Conservation (phyloP, 1,284 basidiomycete genomes). For the Ceratobasidium papillatum region DNA sequence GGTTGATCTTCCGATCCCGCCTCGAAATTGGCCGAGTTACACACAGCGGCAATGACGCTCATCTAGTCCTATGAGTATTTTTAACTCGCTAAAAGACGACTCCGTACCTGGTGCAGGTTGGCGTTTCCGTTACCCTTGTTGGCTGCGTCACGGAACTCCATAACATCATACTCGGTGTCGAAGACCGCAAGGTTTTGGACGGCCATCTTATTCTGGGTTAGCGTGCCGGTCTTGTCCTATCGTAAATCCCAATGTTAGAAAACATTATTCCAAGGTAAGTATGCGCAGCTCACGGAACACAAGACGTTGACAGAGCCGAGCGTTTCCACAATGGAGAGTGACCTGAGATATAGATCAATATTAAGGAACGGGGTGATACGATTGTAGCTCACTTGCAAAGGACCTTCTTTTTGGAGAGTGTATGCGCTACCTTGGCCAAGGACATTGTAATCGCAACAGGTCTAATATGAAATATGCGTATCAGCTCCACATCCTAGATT, state of each 20-base stretch:
- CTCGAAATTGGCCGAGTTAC: constrained; percentile 59
- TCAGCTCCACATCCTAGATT: background rate
- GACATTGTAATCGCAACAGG: constrained; percentile 59
- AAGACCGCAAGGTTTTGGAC: constrained; percentile 57
- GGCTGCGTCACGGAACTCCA: constrained; percentile 59
- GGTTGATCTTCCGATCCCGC: constrained; percentile 47
- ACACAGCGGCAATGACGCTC: constrained; percentile 53
- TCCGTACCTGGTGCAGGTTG: constrained; percentile 23
- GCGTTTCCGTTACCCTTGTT: constrained; percentile 45
- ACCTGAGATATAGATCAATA: constrained; percentile 46
- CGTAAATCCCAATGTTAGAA: constrained; percentile 38
- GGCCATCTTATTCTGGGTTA: constrained; percentile 78
- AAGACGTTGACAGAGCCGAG: constrained; percentile 62
- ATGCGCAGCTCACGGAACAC: constrained; percentile 50
- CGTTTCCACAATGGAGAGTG: constrained; percentile 65
- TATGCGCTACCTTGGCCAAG: constrained; percentile 60
- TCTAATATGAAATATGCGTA: constrained; percentile 44
- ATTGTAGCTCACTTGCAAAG: constrained; percentile 59
- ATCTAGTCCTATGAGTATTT: constrained; percentile 44
- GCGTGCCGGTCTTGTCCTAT: constrained; percentile 75
- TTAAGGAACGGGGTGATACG: background rate
- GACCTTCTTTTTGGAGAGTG: constrained; percentile 64
- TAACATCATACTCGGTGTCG: constrained; percentile 56
- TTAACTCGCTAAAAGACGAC: constrained; percentile 14
- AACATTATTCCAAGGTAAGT: background rate